phyloP scores from a whole-genome alignment of 306 rosid species.

The Begonia peltatifolia region DNA sequence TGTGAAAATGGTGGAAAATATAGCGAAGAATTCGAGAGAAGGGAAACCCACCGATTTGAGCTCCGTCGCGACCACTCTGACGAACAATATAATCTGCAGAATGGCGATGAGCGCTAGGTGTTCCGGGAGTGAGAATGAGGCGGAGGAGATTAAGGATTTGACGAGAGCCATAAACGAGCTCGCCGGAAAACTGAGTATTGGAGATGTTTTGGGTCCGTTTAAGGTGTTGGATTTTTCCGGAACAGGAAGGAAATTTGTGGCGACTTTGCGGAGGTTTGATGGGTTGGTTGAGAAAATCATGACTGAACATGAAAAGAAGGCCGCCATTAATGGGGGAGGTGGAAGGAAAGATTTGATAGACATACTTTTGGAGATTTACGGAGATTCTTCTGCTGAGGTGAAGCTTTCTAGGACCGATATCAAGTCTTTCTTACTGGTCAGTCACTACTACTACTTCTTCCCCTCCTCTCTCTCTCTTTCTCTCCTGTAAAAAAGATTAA shows the following conservation, averaged over 20 bases:
- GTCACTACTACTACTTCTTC: conserved; percentile 1
- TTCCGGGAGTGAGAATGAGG: conserved; percentile 18
- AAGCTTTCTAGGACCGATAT: conserved; percentile 35
- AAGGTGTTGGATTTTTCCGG: conserved; percentile 49
- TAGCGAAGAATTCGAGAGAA: conserved; percentile 11
- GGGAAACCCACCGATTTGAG: conserved; percentile 18
- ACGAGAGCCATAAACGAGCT: conserved; percentile 19
- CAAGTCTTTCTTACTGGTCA: conserved; percentile 49
- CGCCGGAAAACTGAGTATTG: conserved; percentile 44
- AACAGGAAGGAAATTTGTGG: conserved; percentile 23
- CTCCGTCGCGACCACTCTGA: conserved; percentile 17
- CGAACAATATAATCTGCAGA: conserved; percentile 34
- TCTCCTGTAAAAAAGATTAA: not conserved
- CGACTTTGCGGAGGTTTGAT: conserved; percentile 25
- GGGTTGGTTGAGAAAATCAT: conserved; percentile 31
- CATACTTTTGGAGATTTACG: conserved; percentile 26
- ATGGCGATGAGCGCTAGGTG: conserved; percentile 45
- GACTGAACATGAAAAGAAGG: conserved; percentile 34
- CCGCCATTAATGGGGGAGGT: not conserved
- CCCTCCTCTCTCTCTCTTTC: not conserved
- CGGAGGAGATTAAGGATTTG: conserved; percentile 21
- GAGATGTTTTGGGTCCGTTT: conserved; percentile 45
- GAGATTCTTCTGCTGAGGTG: conserved; percentile 36
- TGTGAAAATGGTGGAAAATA: conserved; percentile 18
- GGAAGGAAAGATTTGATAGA: conserved; percentile 36